Percentiles rank a stretch among this genome's conserved stretches.
phyloP scores from a whole-genome alignment of 2,329 filamentous ascomycete genomes.

The Colletotrichum incanum region DNA sequence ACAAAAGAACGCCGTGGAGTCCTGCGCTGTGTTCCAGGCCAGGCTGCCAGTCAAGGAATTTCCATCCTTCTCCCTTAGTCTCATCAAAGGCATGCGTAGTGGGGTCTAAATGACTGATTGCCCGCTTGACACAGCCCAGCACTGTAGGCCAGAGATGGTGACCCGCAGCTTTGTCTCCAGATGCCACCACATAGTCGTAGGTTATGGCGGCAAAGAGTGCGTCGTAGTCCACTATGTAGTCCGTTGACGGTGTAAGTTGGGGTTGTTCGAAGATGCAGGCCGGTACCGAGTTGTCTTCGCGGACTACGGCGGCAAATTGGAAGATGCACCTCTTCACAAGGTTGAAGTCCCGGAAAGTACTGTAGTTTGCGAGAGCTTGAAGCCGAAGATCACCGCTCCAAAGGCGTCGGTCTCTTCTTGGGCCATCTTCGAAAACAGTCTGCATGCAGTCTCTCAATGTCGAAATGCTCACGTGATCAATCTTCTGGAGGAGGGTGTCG shows the following conservation, averaged over 20 bases:
- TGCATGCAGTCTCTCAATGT: conserved; percentile 58
- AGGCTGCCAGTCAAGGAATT: conserved; percentile 53
- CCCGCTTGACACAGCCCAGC: conserved; percentile 48
- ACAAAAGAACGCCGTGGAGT: conserved; percentile 51
- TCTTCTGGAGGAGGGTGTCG: conserved; percentile 46
- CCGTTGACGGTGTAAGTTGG: conserved; percentile 48
- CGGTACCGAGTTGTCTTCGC: conserved; percentile 52
- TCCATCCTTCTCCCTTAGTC: conserved; percentile 46
- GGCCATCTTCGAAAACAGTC: conserved; percentile 57
- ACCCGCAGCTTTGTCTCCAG: conserved; percentile 49
- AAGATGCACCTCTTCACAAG: conserved; percentile 56
- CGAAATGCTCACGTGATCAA: conserved; percentile 51
- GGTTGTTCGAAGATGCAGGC: conserved; percentile 55
- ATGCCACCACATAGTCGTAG: conserved; percentile 52
- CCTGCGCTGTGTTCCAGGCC: conserved; percentile 50
- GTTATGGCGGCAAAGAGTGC: conserved; percentile 52
- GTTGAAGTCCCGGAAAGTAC: conserved; percentile 52
- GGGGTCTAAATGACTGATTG: conserved; percentile 48
- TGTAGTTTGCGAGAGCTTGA: conserved; percentile 56
- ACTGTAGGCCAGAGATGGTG: conserved; percentile 52
- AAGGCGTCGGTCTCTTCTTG: conserved; percentile 54
- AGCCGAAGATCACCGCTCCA: conserved; percentile 56
- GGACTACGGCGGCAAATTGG: conserved; percentile 52
- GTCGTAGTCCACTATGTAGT: conserved; percentile 57
- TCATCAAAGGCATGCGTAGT: conserved; percentile 45